Evolutionary conservation across 257 asterid species (phyloP).

Genomic region (Nyctanthes arbortristis): DNA sequence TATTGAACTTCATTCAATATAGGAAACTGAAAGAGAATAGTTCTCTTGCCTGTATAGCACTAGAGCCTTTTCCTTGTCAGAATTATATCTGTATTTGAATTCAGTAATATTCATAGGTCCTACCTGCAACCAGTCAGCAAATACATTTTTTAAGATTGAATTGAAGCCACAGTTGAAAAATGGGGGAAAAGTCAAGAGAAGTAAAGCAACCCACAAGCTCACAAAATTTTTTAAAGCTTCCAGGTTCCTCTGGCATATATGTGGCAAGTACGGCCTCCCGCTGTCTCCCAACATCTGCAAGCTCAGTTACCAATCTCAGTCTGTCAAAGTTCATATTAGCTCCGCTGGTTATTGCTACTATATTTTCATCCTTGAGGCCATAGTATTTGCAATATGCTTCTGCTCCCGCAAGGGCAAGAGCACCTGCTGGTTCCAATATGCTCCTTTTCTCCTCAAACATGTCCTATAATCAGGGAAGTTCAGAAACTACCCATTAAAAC

Average conservation of each 20-base stretch:
- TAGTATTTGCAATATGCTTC: conserved; percentile 92
- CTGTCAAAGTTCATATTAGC: conserved; percentile 98
- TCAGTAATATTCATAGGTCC: conserved; percentile 90
- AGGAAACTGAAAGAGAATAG: not conserved
- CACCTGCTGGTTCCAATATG: conserved; percentile 98
- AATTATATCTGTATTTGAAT: conserved; percentile 75
- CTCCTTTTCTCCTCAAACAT: conserved; percentile 99
- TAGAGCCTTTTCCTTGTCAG: conserved; percentile 64
- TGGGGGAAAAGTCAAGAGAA: not conserved
- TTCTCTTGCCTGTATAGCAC: conserved; percentile 75
- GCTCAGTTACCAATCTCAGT: conserved; percentile 90
- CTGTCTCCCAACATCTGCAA: conserved; percentile 85
- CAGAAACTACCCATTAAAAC: conserved; percentile 13
- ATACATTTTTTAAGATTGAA: conserved; percentile 13
- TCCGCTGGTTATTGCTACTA: conserved; percentile 90
- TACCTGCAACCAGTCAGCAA: conserved; percentile 58
- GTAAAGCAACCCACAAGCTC: conserved; percentile 55
- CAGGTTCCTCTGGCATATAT: conserved; percentile 75
- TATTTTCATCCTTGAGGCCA: conserved; percentile 71
- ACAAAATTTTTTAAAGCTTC: conserved; percentile 72
- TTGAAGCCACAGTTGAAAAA: conserved; percentile 14
- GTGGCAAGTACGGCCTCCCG: conserved; percentile 90
- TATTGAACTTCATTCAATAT: not conserved
- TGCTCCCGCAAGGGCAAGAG: conserved; percentile 96
- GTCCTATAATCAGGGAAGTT: conserved; percentile 48